Percentiles rank a stretch among this genome's conserved stretches.
Conservation (phyloP, 164 flowering plant genomes). For the Kingdonia uniflora region DNA sequence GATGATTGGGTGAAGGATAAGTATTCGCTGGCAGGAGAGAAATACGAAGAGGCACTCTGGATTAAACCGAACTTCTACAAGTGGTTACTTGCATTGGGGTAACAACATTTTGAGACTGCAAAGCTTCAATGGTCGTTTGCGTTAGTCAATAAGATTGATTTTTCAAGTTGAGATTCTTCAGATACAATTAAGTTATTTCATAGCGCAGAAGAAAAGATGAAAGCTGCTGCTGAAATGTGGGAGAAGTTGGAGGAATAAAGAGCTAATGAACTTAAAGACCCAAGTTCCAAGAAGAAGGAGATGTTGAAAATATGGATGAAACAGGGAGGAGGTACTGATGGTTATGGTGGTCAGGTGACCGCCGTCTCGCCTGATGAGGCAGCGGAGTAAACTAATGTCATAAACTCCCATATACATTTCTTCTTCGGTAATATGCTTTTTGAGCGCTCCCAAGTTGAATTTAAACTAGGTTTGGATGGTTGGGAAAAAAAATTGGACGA, state of each 20-base stretch:
- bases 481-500: slow-evolving; percentile 79
- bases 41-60: slow-evolving; percentile 72
- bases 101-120: slow-evolving; percentile 97
- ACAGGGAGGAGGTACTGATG: slow-evolving; percentile 29
- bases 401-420: slow-evolving; percentile 95
- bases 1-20: slow-evolving; percentile 88
- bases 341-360: slow-evolving; percentile 35
- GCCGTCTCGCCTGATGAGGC: slow-evolving; percentile 72
- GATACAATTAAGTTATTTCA: slow-evolving; percentile 75
- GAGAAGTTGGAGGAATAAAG: slow-evolving; percentile 92
- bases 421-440: slow-evolving; percentile 99
- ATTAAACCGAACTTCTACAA: slow-evolving; percentile 95
- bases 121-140: slow-evolving; percentile 95
- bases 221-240: slow-evolving; percentile 94
- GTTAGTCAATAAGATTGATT: slow-evolving; percentile 67
- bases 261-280: slow-evolving; percentile 71
- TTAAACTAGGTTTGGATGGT: slow-evolving; percentile 49
- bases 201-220: slow-evolving; percentile 92
- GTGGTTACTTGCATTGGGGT: slow-evolving; percentile 86
- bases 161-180: slow-evolving; percentile 58
- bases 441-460: slow-evolving; percentile 92
- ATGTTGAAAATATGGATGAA: slow-evolving; percentile 60
- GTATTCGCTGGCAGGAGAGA: slow-evolving; percentile 72
- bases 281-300: slow-evolving; percentile 62
- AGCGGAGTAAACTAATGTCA: slow-evolving; percentile 83